phyloP scores from a whole-genome alignment of 1,284 basidiomycete species.

The Psilocybe mexicana region DNA sequence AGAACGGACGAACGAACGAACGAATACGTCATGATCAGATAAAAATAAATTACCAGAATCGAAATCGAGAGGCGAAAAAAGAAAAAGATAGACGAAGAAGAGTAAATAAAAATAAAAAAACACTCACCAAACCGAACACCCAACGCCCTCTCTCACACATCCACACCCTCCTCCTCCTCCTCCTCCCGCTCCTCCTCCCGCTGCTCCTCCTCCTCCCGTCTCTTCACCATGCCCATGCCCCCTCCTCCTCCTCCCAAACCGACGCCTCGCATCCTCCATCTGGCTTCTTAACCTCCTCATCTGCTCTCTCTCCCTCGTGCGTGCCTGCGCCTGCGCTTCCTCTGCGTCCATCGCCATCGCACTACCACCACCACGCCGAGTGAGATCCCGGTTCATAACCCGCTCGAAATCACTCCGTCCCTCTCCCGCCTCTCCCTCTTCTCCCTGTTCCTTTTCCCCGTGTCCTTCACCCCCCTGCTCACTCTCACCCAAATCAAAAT shows the following conservation, averaged over 20 bases:
- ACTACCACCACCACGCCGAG: not conserved
- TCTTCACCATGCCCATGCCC: not conserved
- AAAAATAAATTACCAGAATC: too few species aligned
- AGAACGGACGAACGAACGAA: not conserved
- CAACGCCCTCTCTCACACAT: conserved; percentile 63
- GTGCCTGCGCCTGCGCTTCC: not conserved
- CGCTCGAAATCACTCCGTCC: not conserved
- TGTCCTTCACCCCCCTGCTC: too few species aligned
- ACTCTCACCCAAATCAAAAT: not conserved
- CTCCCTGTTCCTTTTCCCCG: not conserved
- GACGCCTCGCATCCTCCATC: not conserved
- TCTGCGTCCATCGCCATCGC: not conserved
- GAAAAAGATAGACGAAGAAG: conserved; percentile 4
- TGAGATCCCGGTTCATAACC: not conserved
- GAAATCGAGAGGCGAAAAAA: too few species aligned
- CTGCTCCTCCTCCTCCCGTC: not conserved
- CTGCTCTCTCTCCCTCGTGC: not conserved
- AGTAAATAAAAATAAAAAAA: conserved; percentile 8
- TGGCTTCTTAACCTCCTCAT: not conserved
- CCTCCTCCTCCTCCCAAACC: not conserved
- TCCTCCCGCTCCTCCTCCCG: not conserved
- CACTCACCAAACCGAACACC: conserved; percentile 60
- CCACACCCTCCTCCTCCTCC: conserved; percentile 45
- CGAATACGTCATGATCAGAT: not conserved
- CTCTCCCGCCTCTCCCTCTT: not conserved